Conservation (phyloP, 1,284 basidiomycete species). For the Omphalotus olearius region DNA sequence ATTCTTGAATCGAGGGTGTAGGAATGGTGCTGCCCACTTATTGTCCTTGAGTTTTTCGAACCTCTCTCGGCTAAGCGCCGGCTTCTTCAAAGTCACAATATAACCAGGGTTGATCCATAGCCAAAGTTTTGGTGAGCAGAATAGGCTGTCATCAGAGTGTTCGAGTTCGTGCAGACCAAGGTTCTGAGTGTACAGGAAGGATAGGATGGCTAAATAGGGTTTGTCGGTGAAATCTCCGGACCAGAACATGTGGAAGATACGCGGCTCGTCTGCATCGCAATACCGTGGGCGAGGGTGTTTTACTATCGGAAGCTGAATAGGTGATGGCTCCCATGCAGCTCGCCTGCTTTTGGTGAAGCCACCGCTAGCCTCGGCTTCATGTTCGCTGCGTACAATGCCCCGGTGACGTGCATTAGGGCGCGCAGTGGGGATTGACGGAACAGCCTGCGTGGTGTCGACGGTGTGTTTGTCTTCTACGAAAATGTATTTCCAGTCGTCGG, state of each 20-base stretch:
- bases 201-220: constrained; percentile 75
- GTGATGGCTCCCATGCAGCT: constrained; percentile 33
- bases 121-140: constrained; percentile 79
- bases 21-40: constrained; percentile 83
- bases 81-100: constrained; percentile 69
- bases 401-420: constrained; percentile 29
- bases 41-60: constrained; percentile 64
- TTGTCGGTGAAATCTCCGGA: constrained; percentile 85
- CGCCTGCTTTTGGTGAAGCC: constrained; percentile 36
- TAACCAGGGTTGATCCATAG: constrained; percentile 85
- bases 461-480: constrained; percentile 48
- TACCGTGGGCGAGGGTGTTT: constrained; percentile 50
- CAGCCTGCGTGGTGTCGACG: constrained; percentile 17
- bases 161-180: constrained; percentile 58
- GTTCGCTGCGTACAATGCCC: constrained; percentile 22
- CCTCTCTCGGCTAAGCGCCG: constrained; percentile 64
- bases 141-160: constrained; percentile 26
- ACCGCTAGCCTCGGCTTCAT: constrained; percentile 38
- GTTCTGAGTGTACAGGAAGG: constrained; percentile 81
- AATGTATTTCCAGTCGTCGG: constrained; percentile 67
- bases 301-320: constrained; percentile 29
- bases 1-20: constrained; percentile 79
- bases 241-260: constrained; percentile 87
- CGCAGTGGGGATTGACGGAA: constrained; percentile 32
- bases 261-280: constrained; percentile 70